Percentiles rank a stretch among this genome's conserved stretches.
These are phyloP conservation scores for Fusarium pseudoanthophilum DNA, from an alignment of 2,329 filamentous ascomycete genomes.

Conservation along the genomic window DNA sequence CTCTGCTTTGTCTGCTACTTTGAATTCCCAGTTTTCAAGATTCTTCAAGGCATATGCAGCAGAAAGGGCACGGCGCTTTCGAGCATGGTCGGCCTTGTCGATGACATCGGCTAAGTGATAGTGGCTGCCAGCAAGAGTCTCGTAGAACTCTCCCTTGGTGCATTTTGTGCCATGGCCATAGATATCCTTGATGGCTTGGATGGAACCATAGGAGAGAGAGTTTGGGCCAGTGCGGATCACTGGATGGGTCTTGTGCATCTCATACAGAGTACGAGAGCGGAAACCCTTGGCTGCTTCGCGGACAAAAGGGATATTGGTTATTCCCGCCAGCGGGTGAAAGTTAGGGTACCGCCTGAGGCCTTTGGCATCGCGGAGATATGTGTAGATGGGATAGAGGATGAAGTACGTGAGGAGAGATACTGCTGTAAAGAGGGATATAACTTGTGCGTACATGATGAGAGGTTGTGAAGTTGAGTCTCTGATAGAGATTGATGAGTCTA, in stretches of 20 bases:
- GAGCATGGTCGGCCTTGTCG: constrained; percentile 62
- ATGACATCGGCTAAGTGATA: constrained; percentile 63
- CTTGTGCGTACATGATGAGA: constrained; percentile 36
- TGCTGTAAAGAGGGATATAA: constrained; percentile 15
- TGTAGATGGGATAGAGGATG: constrained; percentile 27
- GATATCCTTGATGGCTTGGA: constrained; percentile 49
- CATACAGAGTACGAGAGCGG: constrained; percentile 59
- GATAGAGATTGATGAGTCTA: not conserved
- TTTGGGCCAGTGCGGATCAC: constrained; percentile 46
- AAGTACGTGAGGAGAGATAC: constrained; percentile 26
- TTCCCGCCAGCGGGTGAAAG: constrained; percentile 38
- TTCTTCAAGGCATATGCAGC: constrained; percentile 64
- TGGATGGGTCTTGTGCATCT: constrained; percentile 57
- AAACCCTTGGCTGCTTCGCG: constrained; percentile 44
- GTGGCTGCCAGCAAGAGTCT: constrained; percentile 58
- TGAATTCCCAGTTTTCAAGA: constrained; percentile 64
- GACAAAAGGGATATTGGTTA: constrained; percentile 38
- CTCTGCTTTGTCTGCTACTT: constrained; percentile 62
- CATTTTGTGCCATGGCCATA: constrained; percentile 60
- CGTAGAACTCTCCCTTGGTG: constrained; percentile 61
- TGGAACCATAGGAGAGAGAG: constrained; percentile 40
- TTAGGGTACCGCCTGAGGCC: constrained; percentile 41
- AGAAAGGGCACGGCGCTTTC: constrained; percentile 62
- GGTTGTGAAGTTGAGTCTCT: not conserved
- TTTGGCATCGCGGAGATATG: constrained; percentile 51